phyloP scores from a whole-genome alignment of 2,329 filamentous ascomycete genomes.

The Biscogniauxia marginata region DNA sequence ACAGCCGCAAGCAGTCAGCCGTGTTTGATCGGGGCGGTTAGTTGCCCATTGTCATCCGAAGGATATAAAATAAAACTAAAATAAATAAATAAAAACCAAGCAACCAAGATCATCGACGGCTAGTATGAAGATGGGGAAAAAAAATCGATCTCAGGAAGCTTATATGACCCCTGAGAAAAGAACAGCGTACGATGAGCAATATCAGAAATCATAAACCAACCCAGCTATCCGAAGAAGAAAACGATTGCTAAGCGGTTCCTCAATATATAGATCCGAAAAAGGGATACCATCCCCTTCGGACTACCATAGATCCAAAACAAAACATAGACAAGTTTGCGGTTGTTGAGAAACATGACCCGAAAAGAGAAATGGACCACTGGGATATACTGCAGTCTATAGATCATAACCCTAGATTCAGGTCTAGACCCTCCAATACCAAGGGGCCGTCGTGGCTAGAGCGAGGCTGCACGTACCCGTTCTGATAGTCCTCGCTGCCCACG shows the following conservation, averaged over 20 bases:
- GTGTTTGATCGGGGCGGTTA: too few relatives aligned
- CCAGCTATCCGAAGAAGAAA: background rate
- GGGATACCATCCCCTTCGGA: background rate
- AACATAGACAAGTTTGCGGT: background rate
- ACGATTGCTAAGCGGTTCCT: background rate
- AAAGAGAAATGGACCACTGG: background rate
- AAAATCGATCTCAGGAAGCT: background rate
- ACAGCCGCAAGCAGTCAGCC: too few relatives aligned
- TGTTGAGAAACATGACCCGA: background rate
- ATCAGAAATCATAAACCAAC: background rate
- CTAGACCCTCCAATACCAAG: conserved; percentile 24
- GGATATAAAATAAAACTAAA: too few relatives aligned
- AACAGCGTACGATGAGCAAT: background rate
- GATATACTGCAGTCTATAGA: background rate
- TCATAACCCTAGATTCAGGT: conserved; percentile 24
- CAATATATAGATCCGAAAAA: background rate
- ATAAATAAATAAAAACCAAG: too few relatives aligned
- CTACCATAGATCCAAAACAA: background rate
- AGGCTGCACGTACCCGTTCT: background rate
- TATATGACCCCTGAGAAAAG: background rate
- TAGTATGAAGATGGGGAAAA: background rate
- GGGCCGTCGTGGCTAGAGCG: conserved; percentile 26
- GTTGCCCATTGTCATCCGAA: too few relatives aligned
- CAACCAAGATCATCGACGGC: background rate
- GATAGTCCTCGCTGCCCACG: conserved; percentile 40